A percentile compares a stretch with the other conserved stretches of the same genome.
Conservation (phyloP, 192 early-diverging fungal species). For the Linnemannia schmuckeri region DNA sequence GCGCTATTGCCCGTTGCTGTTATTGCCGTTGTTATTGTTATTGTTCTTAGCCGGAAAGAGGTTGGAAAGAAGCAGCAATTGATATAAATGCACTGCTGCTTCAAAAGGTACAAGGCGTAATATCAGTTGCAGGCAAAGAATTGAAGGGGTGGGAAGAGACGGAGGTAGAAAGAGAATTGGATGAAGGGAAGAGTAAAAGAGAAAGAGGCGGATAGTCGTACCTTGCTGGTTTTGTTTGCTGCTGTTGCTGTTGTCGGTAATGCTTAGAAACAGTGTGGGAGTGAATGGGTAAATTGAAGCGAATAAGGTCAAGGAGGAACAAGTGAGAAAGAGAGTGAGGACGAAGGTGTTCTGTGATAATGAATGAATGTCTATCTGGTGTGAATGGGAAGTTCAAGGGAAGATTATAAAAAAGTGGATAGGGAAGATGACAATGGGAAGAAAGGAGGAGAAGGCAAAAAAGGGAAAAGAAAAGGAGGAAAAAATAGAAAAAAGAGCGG, state of each 20-base stretch:
- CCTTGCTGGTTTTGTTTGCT: neutral
- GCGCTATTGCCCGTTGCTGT: neutral
- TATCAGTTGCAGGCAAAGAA: neutral
- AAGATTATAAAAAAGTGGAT: neutral
- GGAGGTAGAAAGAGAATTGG: neutral
- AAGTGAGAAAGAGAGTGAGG: neutral
- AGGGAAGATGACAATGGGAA: neutral
- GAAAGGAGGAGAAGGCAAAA: neutral
- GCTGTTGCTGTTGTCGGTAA: neutral
- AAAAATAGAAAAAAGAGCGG: neutral
- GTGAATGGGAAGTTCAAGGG: conserved; percentile 9
- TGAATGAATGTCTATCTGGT: conserved; percentile 25
- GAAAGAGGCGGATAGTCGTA: too few species aligned
- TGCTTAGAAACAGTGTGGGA: neutral
- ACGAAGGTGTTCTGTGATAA: neutral
- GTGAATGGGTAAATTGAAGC: neutral
- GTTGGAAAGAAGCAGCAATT: neutral
- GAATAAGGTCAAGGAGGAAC: neutral
- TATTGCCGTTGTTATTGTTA: neutral
- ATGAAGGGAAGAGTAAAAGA: too few species aligned
- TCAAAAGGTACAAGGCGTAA: neutral
- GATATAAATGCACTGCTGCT: neutral
- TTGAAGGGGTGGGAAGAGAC: neutral
- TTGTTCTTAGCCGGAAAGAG: too few species aligned
- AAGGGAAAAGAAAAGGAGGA: neutral